A percentile compares a stretch with the other conserved stretches of the same genome.
Evolutionary conservation across 1,284 basidiomycete species (phyloP).

Genomic region (Pseudozyma flocculosa): DNA sequence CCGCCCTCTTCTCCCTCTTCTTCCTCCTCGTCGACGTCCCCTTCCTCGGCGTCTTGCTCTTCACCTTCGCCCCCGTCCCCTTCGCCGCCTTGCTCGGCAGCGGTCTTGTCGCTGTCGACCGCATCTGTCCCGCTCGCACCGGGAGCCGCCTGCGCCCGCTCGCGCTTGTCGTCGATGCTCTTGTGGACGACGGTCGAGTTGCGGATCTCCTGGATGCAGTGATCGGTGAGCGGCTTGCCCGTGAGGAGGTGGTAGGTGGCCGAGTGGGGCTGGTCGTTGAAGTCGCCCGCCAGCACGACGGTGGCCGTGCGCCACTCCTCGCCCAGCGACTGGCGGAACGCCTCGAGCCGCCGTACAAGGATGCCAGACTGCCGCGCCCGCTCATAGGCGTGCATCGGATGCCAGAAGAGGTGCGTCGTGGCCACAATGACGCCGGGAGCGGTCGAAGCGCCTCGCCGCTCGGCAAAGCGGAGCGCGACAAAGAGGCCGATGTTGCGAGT

Average conservation of each 20-base stretch:
- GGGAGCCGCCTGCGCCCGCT: neutral
- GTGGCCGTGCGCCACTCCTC: conserved; percentile 67
- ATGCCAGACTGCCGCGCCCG: conserved; percentile 68
- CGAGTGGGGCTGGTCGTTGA: conserved; percentile 87
- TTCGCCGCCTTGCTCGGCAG: conserved; percentile 6
- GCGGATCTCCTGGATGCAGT: conserved; percentile 63
- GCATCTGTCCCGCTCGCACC: neutral
- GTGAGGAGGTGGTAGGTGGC: conserved; percentile 77
- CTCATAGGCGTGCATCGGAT: conserved; percentile 77
- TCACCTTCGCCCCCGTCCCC: conserved; percentile 58
- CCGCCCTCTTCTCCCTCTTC: conserved; percentile 20
- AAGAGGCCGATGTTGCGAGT: conserved; percentile 48
- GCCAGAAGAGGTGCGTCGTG: conserved; percentile 91
- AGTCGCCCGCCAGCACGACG: conserved; percentile 82
- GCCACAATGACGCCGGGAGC: conserved; percentile 68
- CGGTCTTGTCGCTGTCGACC: neutral
- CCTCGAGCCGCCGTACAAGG: conserved; percentile 68
- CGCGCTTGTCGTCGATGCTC: conserved; percentile 66
- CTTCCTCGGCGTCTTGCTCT: conserved; percentile 10
- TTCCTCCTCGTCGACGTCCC: conserved; percentile 58
- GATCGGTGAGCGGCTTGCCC: conserved; percentile 60
- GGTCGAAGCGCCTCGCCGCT: neutral
- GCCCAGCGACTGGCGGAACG: conserved; percentile 62
- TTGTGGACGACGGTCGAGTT: conserved; percentile 78
- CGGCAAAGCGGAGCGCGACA: conserved; percentile 28